Conservation (phyloP, 2,329 filamentous ascomycete genomes). For the Fusarium lyarnte region DNA sequence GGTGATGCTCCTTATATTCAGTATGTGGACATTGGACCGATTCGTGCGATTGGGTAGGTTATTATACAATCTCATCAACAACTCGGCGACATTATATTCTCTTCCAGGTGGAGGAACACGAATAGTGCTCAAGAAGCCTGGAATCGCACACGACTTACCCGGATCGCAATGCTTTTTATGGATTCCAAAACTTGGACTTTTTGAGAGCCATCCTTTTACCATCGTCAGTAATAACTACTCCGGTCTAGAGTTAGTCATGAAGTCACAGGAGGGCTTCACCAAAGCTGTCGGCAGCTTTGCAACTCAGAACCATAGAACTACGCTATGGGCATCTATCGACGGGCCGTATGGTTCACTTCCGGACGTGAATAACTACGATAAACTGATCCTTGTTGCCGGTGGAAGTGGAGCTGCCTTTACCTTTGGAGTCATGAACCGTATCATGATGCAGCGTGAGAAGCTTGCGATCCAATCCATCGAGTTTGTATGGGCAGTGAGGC, state of each 20-base stretch:
- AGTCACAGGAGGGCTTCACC: slow-evolving; percentile 63
- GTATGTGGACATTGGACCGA: slow-evolving; percentile 58
- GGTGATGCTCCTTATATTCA: slow-evolving; percentile 51
- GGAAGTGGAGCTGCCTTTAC: slow-evolving; percentile 41
- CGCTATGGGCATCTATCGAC: slow-evolving; percentile 59
- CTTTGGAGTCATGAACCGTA: slow-evolving; percentile 26
- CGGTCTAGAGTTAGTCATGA: slow-evolving; percentile 60
- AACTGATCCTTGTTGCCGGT: slow-evolving; percentile 37
- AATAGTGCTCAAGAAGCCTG: slow-evolving; percentile 56
- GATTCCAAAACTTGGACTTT: slow-evolving; percentile 61
- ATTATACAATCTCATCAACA: neutral
- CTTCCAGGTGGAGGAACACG: slow-evolving; percentile 57
- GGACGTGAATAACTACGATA: slow-evolving; percentile 48
- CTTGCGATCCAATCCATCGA: neutral
- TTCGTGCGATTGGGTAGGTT: slow-evolving; percentile 47
- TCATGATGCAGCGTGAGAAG: slow-evolving; percentile 2
- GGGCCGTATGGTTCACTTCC: slow-evolving; percentile 65
- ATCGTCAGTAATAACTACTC: slow-evolving; percentile 55
- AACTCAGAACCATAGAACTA: slow-evolving; percentile 52
- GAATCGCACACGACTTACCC: slow-evolving; percentile 40
- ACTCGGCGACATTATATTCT: slow-evolving; percentile 51
- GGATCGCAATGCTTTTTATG: slow-evolving; percentile 62
- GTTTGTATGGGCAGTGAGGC: slow-evolving; percentile 31
- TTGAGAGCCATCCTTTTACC: slow-evolving; percentile 66
- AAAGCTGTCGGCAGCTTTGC: slow-evolving; percentile 59